A percentile compares a stretch with the other conserved stretches of the same genome.
Conservation (phyloP, 441 rosid genomes). For the Arabidopsis hybrid region DNA sequence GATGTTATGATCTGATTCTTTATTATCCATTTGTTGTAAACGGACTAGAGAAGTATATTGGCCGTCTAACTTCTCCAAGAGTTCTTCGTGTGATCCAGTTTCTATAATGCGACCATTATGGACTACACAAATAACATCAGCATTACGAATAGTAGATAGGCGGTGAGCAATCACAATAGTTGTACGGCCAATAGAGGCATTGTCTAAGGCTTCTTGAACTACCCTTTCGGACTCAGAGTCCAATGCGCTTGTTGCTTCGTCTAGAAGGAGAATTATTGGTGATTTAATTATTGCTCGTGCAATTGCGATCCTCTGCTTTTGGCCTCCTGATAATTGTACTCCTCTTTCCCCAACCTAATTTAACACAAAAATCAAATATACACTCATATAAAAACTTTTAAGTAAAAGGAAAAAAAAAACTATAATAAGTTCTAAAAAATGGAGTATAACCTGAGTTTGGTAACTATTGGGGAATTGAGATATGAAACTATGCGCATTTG, state of each 20-base stretch:
- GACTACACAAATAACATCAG: not conserved
- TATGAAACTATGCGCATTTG: not conserved
- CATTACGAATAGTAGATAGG: not conserved
- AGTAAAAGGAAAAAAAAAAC: too few species aligned
- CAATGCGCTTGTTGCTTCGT: conserved; percentile 72
- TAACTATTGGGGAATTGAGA: not conserved
- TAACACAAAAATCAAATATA: not conserved
- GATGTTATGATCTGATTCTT: not conserved
- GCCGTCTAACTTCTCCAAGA: conserved; percentile 54
- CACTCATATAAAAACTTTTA: too few species aligned
- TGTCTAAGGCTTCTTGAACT: not conserved
- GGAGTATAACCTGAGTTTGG: not conserved
- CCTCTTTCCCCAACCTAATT: conserved; percentile 78
- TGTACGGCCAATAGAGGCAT: not conserved
- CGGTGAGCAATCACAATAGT: not conserved
- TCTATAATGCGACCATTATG: conserved; percentile 49
- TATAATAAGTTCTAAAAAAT: not conserved
- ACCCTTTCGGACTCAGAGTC: conserved; percentile 27
- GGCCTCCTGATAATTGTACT: conserved; percentile 85
- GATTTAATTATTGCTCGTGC: conserved; percentile 80
- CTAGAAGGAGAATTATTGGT: conserved; percentile 61
- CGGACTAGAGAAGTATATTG: conserved; percentile 57
- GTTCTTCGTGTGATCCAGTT: conserved; percentile 63
- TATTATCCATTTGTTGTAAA: conserved; percentile 39
- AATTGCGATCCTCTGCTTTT: conserved; percentile 84